Percentiles rank a stretch among this genome's conserved stretches.
Conservation (phyloP, 495 filamentous ascomycete species). For the Cenococcum geophilum region DNA sequence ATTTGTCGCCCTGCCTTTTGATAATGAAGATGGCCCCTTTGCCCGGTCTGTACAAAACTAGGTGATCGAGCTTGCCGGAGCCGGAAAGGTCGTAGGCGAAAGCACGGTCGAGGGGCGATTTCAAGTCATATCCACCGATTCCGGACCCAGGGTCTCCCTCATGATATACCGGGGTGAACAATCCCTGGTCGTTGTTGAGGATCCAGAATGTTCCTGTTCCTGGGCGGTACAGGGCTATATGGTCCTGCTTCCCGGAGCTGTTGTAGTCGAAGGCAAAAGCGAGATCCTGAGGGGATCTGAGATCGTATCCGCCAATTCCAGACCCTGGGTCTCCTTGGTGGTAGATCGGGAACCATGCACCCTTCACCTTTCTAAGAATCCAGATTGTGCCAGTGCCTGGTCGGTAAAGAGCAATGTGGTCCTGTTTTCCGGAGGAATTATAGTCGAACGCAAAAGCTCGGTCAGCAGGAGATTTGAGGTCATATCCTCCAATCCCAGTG, state of each 20-base stretch:
- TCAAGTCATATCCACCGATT: constrained; percentile 1
- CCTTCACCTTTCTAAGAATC: background rate
- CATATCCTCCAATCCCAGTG: constrained; percentile 6
- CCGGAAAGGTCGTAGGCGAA: background rate
- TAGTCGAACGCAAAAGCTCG: constrained; percentile 9
- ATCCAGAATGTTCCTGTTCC: constrained; percentile 7
- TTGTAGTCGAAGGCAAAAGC: constrained; percentile 9
- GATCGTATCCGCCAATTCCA: constrained; percentile 4
- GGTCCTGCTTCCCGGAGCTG: background rate
- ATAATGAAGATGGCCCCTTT: background rate
- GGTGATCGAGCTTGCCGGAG: background rate
- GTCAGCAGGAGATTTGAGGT: background rate
- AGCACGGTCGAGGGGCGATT: background rate
- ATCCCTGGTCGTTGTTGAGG: constrained; percentile 4
- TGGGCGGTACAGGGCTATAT: constrained; percentile 6
- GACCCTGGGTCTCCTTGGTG: background rate
- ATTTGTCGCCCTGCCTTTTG: background rate
- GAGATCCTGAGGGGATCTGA: background rate
- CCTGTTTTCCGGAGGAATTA: background rate
- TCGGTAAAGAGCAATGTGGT: constrained; percentile 6
- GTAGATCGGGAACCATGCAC: background rate
- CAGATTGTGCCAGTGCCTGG: constrained; percentile 1
- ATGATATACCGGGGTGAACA: constrained; percentile 6
- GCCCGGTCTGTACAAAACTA: background rate
- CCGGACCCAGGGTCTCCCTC: background rate